A percentile compares a stretch with the other conserved stretches of the same genome.
phyloP scores from a whole-genome alignment of 192 early-diverging fungal genomes.

The Rhizoclosmatium globosum region DNA sequence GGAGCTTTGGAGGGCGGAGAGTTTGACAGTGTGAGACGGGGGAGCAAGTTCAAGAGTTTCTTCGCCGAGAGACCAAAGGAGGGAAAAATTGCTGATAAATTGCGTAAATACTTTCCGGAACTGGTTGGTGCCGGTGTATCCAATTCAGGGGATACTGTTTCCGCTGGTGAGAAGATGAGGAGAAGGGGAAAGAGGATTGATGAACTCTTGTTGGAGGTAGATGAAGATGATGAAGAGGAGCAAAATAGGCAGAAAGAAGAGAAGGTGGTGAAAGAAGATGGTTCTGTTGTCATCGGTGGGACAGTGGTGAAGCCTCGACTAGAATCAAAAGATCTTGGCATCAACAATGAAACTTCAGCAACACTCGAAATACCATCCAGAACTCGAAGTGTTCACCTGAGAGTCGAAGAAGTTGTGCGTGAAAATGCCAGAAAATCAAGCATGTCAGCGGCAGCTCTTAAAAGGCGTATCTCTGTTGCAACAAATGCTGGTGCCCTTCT shows the following conservation, averaged over 20 bases:
- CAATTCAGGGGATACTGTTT: neutral
- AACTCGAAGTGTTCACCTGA: constrained; percentile 6
- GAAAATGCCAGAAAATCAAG: constrained; percentile 11
- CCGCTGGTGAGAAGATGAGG: neutral
- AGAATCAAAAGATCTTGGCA: too few relatives aligned
- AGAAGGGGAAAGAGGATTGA: too few relatives aligned
- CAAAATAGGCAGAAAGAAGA: too few relatives aligned
- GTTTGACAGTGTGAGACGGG: constrained; percentile 1
- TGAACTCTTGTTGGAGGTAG: too few relatives aligned
- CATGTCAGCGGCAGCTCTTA: constrained; percentile 8
- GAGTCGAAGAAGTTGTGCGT: constrained; percentile 22
- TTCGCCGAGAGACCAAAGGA: constrained; percentile 96
- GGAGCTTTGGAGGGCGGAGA: neutral
- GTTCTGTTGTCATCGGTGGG: too few relatives aligned
- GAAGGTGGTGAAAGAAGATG: too few relatives aligned
- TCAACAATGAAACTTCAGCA: too few relatives aligned
- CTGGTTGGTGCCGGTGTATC: neutral
- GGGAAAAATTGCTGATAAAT: constrained; percentile 90
- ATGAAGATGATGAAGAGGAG: too few relatives aligned
- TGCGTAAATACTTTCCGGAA: constrained; percentile 92
- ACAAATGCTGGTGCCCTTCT: neutral
- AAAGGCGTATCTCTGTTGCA: constrained; percentile 14
- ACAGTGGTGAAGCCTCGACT: too few relatives aligned
- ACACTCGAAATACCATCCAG: neutral
- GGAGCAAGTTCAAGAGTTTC: constrained; percentile 67